phyloP scores from a whole-genome alignment of 2,329 filamentous ascomycete species.

The Fusarium fujikuroi region DNA sequence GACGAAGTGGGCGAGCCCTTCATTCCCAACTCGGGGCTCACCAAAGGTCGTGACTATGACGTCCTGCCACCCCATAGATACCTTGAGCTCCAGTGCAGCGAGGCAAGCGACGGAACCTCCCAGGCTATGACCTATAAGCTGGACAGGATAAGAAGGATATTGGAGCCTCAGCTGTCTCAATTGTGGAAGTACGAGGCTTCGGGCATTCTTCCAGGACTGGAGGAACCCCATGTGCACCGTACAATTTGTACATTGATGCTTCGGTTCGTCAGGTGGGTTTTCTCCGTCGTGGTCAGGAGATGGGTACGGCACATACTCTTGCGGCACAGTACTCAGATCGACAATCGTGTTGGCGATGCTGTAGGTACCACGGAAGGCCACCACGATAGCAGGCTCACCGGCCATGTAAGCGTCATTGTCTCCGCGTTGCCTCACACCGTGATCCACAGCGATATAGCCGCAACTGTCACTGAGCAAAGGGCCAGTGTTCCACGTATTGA shows the following conservation, averaged over 20 bases:
- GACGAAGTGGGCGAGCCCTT: conserved; percentile 64
- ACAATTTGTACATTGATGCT: conserved; percentile 80
- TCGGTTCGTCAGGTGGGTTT: conserved; percentile 49
- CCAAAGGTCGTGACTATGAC: conserved; percentile 89
- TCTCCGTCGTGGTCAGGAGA: conserved; percentile 58
- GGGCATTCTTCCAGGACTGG: conserved; percentile 82
- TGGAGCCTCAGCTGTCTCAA: conserved; percentile 68
- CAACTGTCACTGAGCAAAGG: conserved; percentile 88
- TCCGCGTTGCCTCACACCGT: conserved; percentile 52
- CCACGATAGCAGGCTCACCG: conserved; percentile 67
- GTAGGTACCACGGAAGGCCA: conserved; percentile 95
- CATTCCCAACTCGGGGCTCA: conserved; percentile 77
- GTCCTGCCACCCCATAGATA: conserved; percentile 78
- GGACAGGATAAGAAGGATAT: conserved; percentile 77
- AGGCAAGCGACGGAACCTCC: conserved; percentile 92
- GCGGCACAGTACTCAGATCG: conserved; percentile 88
- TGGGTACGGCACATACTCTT: conserved; percentile 91
- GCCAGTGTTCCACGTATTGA: conserved; percentile 92
- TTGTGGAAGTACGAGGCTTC: conserved; percentile 73
- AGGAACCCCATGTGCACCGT: conserved; percentile 94
- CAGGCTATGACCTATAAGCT: conserved; percentile 89
- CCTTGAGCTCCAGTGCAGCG: conserved; percentile 81
- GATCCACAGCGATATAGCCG: conserved; percentile 92
- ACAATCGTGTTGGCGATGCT: conserved; percentile 91
- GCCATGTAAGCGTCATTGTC: conserved; percentile 13